Conservation (phyloP, 345 rosid genomes). For the Euphorbia pulcherrima region DNA sequence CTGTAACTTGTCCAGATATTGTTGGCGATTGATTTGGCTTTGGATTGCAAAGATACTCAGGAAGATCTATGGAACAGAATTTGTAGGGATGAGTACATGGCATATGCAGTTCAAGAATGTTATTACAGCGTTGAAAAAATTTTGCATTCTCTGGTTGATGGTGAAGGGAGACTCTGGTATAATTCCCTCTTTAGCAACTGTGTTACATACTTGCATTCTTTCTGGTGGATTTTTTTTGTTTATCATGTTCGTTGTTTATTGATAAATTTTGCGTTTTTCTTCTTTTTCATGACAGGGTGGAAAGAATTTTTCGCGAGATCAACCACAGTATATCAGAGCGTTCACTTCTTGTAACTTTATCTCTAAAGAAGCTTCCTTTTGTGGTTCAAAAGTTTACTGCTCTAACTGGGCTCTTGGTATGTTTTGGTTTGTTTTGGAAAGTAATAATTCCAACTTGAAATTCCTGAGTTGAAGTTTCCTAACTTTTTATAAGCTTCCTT, state of each 20-base stretch:
- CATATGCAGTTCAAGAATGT: constrained; percentile 95
- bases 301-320: constrained; percentile 81
- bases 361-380: constrained; percentile 65
- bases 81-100: constrained; percentile 92
- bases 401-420: constrained; percentile 90
- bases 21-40: constrained; percentile 90
- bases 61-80: constrained; percentile 72
- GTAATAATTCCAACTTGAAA: not conserved
- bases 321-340: constrained; percentile 58
- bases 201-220: constrained; percentile 5
- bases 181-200: constrained; percentile 13
- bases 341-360: constrained; percentile 68
- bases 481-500: not conserved
- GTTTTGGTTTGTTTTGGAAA: not conserved
- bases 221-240: constrained; percentile 14
- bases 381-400: constrained; percentile 86
- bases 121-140: constrained; percentile 78
- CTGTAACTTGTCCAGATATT: constrained; percentile 53
- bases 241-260: constrained; percentile 4
- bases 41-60: constrained; percentile 85
- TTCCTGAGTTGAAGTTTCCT: not conserved
- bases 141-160: constrained; percentile 76
- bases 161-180: constrained; percentile 94
- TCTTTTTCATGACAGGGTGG: constrained; percentile 58
- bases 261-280: constrained; percentile 6